Conservation (phyloP, 352 stramenopile genomes). For the Albugo laibachii region DNA sequence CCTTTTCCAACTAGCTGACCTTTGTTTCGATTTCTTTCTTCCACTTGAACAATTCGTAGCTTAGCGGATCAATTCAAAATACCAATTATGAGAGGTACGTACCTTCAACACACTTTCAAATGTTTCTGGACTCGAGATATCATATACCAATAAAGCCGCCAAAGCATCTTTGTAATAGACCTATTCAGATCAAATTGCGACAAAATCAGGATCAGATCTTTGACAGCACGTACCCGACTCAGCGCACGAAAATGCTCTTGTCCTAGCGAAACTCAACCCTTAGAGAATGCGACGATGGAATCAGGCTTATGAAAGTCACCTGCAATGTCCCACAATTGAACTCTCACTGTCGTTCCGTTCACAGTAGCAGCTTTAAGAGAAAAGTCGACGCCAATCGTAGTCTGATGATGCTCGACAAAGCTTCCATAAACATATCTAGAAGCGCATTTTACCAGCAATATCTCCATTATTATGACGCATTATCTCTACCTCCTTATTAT, state of each 20-base stretch:
- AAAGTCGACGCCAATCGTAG: conserved; percentile 87
- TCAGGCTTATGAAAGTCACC: conserved; percentile 6
- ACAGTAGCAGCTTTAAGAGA: conserved; percentile 79
- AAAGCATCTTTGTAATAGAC: conserved; percentile 89
- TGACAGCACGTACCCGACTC: conserved; percentile 27
- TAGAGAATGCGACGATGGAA: background rate
- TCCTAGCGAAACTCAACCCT: conserved; percentile 8
- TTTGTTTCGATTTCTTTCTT: conserved; percentile 89
- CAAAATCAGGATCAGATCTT: background rate
- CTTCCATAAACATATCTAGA: conserved; percentile 75
- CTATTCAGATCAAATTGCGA: conserved; percentile 8
- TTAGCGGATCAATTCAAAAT: background rate
- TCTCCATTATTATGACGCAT: background rate
- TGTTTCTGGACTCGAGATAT: conserved; percentile 80
- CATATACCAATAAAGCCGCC: conserved; percentile 83
- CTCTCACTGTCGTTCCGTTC: conserved; percentile 64
- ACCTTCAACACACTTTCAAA: conserved; percentile 81
- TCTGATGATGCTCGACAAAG: conserved; percentile 84
- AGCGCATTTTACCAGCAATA: background rate
- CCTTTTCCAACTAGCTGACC: conserved; percentile 8
- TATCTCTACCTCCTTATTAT: conserved; percentile 74
- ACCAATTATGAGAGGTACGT: background rate
- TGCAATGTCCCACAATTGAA: conserved; percentile 90
- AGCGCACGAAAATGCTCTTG: conserved; percentile 89
- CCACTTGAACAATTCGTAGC: conserved; percentile 22